Base-by-base conservation (phyloP, 768 basidiomycete species). In the Boletus reticulatus region DNA sequence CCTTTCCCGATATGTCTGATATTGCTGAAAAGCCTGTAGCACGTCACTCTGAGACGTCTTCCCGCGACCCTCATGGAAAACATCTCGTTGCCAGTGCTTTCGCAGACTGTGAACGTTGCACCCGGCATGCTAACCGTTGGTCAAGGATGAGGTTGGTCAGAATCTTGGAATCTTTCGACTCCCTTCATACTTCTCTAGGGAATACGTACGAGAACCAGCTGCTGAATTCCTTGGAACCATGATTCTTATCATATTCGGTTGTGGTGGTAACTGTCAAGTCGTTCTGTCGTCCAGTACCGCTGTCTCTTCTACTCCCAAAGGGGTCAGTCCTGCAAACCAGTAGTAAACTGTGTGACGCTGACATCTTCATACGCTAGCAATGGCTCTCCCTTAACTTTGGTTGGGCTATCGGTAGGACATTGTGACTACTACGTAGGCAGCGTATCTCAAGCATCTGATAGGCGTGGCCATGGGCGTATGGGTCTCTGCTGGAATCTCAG, bases 381-480 rank as follows among this genome's bases (percentile, higher is more conserved):
- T 64, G 13, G 47, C 60, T 66, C 39, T 69, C 70, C 20, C 44
- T 62, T n/a, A 67, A 62, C 51, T 24, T 71, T 0, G 69, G 71
- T 37, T 71, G 70, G 70, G 71, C 67, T 45, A 44, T 71, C n/a
- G 71, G 70, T 71, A 56, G 29, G 67, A 41, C 9, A 8, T 32
- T 24, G 52, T 54, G 37, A 7, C 44, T 48, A 16, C 4, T 11
- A 1, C 4, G 1, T 24, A 3, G 17, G 32, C 4, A 17, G 34
- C 11, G 10, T 29, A 36, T 42, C 52, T 55, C 37, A 62, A 16
- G 37, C 37, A 13, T 51, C 10, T 6, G 24, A 48, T 48, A 78
- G 76, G 86, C 27, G 74, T 81, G 4, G 81, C 83, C 10, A 73
- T 89, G 67, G 88, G 85, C 32, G 86, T 85, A 11, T 89, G 85